Conservation (phyloP, 208 protist species). For the Wallacemonas sp. region DNA sequence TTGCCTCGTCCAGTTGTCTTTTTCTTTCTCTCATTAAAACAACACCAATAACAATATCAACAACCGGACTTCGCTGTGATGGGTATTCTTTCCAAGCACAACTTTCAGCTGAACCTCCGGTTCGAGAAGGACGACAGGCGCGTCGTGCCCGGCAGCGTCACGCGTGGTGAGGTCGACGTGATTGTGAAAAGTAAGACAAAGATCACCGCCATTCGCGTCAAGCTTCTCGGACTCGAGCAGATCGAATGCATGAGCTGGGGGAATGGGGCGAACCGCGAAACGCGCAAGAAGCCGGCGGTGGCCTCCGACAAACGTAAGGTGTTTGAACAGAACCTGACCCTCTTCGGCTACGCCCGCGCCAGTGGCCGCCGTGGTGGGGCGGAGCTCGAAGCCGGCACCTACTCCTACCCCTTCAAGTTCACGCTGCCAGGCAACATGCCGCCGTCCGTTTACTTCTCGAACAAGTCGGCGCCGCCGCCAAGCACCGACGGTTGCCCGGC, state of each 20-base stretch:
- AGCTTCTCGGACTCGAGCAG: conserved; percentile 1
- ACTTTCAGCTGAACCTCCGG: conserved; percentile 9
- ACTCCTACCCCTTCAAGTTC: conserved; percentile 39
- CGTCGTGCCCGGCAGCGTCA: not conserved
- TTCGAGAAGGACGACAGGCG: conserved; percentile 13
- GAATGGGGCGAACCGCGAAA: not conserved
- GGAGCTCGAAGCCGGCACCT: conserved; percentile 27
- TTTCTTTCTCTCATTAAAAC: too few relatives aligned
- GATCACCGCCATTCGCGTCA: conserved; percentile 11
- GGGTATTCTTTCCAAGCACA: conserved; percentile 15
- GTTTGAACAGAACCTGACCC: conserved; percentile 37
- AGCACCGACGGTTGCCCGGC: not conserved
- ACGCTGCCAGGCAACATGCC: conserved; percentile 27
- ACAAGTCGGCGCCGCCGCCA: not conserved
- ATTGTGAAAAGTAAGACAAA: conserved; percentile 11
- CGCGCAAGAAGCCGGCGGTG: not conserved
- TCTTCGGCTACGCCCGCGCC: conserved; percentile 42
- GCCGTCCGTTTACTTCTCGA: conserved; percentile 20
- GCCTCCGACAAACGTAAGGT: not conserved
- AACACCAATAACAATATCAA: not conserved
- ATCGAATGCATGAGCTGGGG: not conserved
- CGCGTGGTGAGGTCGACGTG: conserved; percentile 1
- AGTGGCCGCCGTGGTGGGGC: conserved; percentile 36
- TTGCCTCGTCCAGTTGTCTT: too few relatives aligned
- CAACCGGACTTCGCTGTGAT: not conserved